These are phyloP conservation scores for Hirsutella thompsonii DNA, from an alignment of 2,329 filamentous ascomycete species.

Conservation along the genomic window DNA sequence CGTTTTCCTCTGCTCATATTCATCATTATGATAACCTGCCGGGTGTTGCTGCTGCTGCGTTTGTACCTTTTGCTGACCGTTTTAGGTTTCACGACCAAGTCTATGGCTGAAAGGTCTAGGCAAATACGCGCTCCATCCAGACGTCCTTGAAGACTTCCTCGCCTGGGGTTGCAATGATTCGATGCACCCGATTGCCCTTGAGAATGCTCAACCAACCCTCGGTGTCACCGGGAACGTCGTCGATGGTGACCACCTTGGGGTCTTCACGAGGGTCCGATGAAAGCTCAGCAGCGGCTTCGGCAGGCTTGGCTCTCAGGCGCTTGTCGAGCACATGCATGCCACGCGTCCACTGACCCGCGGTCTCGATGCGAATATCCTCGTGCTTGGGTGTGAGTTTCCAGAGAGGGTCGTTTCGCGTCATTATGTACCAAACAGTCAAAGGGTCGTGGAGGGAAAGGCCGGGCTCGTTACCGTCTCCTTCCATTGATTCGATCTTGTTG, in stretches of 20 bases:
- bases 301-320: slow-evolving; percentile 43
- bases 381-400: slow-evolving; percentile 45
- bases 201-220: slow-evolving; percentile 60
- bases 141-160: slow-evolving; percentile 51
- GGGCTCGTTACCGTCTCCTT: slow-evolving; percentile 42
- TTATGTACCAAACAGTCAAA: slow-evolving; percentile 65
- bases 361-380: slow-evolving; percentile 85
- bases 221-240: slow-evolving; percentile 55
- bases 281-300: slow-evolving; percentile 24
- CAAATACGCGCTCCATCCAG: slow-evolving; percentile 55
- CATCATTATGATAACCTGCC: background rate
- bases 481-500: slow-evolving; percentile 50
- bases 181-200: slow-evolving; percentile 68
- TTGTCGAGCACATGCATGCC: slow-evolving; percentile 83
- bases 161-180: slow-evolving; percentile 59
- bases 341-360: slow-evolving; percentile 83
- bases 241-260: slow-evolving; percentile 23
- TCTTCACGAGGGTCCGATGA: slow-evolving; percentile 27
- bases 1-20: background rate
- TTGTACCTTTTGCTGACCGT: slow-evolving; percentile 7
- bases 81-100: background rate
- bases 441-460: slow-evolving; percentile 65
- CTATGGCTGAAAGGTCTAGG: slow-evolving; percentile 6
- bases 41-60: background rate
- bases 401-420: slow-evolving; percentile 43